Evolutionary conservation across 2,329 filamentous ascomycete species (phyloP), one percentile per base, ranked within the genome.

Genomic region (Chrysosporium queenslandicum): DNA sequence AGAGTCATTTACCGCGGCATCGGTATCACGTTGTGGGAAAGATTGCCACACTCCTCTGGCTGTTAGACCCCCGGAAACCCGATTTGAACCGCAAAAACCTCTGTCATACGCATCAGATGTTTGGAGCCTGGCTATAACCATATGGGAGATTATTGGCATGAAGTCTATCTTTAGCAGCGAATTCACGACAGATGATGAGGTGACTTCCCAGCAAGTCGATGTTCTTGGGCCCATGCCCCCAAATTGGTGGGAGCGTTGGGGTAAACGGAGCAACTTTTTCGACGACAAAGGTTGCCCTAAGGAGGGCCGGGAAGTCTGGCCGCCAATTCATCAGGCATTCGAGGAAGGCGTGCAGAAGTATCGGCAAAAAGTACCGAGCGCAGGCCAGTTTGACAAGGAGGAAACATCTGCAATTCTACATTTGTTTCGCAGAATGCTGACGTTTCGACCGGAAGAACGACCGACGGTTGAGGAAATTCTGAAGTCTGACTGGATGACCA

Each of bases 101-200:
- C 56, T 65, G 0, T 52, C 61, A 40, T 64, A 57, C 51, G 25
- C 60, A 2, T 52, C 61, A 43, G 61, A 64, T 41, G 62, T 65
- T 7, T 65, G 62, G 62, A 62, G 59, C 30, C 32, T 64, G 27
- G 61, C 57, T 9, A 54, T 42, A 2, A 51, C 60, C 3, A 63
- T 64, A 7, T 65, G 60, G 60, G 61, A 64, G 55, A 61, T 66
- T 32, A 14, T 63, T 14, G 58, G 60, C 1, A 63, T 61, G 58
- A 60, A 62, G 36, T 48, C 58, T 0, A 52, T 62, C 21, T 56
- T 56, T 20, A 55, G 52, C 16, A 49, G 1, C 20, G 56, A 58
- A 1, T 55, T 18, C 1, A 8, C 30, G 7, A 49, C 32, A 9
- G 36, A 7, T 4, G 56, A 58, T 50, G 46, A 52, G 8, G 37